phyloP scores from a whole-genome alignment of 2,329 filamentous ascomycete species.

The Aspergillus niger region DNA sequence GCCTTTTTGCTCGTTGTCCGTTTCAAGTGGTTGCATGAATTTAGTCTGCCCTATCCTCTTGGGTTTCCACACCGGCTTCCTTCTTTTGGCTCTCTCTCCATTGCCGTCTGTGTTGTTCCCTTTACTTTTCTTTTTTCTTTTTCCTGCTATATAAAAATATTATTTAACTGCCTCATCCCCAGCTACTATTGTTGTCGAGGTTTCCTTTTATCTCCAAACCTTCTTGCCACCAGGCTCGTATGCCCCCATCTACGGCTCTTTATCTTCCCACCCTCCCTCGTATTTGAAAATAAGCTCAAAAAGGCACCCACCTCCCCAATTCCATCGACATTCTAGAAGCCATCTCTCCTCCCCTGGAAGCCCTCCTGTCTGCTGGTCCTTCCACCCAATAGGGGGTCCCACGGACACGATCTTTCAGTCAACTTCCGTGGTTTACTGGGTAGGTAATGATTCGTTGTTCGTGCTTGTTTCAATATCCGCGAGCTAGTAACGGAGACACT shows the following conservation, averaged over 20 bases:
- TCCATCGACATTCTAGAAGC: conserved; percentile 1
- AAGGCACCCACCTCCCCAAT: background rate
- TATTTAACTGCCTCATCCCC: too few relatives aligned
- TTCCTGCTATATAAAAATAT: background rate
- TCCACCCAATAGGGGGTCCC: conserved; percentile 5
- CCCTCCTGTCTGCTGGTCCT: background rate
- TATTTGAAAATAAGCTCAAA: background rate
- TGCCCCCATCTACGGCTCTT: background rate
- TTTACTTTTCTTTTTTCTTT: background rate
- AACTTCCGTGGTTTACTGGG: conserved; percentile 1
- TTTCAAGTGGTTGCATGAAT: background rate
- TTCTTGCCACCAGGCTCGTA: too few relatives aligned
- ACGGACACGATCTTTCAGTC: conserved; percentile 26
- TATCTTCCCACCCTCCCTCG: background rate
- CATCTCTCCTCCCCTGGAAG: background rate
- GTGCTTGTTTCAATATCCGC: background rate
- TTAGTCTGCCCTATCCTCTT: background rate
- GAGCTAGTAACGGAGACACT: too few relatives aligned
- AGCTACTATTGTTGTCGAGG: too few relatives aligned
- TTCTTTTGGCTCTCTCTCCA: background rate
- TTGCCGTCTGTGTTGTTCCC: background rate
- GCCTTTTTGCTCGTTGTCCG: background rate
- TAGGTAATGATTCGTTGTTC: background rate
- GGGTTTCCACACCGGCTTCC: background rate
- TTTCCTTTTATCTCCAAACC: too few relatives aligned